phyloP scores from a whole-genome alignment of 306 rosid genomes.

The Malus fusca region DNA sequence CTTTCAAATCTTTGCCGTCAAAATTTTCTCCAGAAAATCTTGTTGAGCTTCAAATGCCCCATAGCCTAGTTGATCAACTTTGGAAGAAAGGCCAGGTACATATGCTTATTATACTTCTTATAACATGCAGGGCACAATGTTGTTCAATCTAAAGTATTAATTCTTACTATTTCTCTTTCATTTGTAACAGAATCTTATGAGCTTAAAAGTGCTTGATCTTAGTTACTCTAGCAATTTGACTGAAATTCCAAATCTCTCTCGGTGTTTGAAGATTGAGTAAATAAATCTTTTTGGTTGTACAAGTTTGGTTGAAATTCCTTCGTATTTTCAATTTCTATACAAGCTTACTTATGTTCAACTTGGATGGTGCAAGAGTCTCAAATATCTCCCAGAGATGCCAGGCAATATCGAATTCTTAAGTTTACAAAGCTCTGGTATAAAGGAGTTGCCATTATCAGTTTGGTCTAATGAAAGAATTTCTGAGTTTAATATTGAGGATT shows the following conservation, averaged over 20 bases:
- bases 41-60: background rate
- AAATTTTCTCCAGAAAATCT: background rate
- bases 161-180: background rate
- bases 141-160: background rate
- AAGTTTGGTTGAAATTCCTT: background rate
- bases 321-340: background rate
- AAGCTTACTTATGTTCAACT: background rate
- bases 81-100: background rate
- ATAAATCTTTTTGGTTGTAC: fast-evolving
- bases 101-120: background rate
- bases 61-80: background rate
- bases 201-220: background rate
- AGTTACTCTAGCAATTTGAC: background rate
- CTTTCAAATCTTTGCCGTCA: background rate
- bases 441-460: constrained; percentile 1
- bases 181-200: background rate
- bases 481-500: background rate
- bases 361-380: background rate
- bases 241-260: constrained; percentile 2
- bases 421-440: background rate
- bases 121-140: background rate
- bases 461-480: background rate
- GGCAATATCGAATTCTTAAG: background rate
- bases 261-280: background rate
- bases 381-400: background rate